Evolutionary conservation across 352 stramenopile species (phyloP).

Genomic region (Halophytophthora polymorphica): DNA sequence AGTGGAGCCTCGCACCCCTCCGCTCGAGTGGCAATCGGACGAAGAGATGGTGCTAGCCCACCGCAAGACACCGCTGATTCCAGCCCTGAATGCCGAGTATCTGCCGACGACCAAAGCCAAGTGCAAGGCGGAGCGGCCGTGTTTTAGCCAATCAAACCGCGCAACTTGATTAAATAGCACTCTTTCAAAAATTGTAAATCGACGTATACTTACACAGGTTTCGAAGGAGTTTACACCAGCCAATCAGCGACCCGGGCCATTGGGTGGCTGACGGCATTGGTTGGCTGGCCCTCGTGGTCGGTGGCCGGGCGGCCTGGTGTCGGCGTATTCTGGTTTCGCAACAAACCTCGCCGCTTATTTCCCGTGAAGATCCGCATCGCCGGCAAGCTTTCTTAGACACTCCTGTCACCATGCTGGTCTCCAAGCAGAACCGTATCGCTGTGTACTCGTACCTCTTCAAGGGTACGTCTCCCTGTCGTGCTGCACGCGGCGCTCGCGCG

Average conservation of each 20-base stretch:
- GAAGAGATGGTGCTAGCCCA: too few relatives aligned
- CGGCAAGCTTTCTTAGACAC: slow-evolving; percentile 84
- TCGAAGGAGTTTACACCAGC: too few relatives aligned
- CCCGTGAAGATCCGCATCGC: slow-evolving; percentile 88
- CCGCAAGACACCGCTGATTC: too few relatives aligned
- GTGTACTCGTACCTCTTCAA: slow-evolving; percentile 99
- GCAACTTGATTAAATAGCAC: too few relatives aligned
- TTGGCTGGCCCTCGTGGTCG: slow-evolving; percentile 21
- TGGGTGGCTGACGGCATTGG: slow-evolving; percentile 12
- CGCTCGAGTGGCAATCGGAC: too few relatives aligned
- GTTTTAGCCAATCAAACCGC: too few relatives aligned
- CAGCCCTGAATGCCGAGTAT: too few relatives aligned
- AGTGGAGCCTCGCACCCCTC: too few relatives aligned
- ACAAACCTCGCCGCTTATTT: slow-evolving; percentile 40
- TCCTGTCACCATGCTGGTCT: slow-evolving; percentile 85
- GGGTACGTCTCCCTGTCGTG: slow-evolving; percentile 43
- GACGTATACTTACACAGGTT: too few relatives aligned
- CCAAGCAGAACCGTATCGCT: slow-evolving; percentile 98
- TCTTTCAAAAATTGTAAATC: too few relatives aligned
- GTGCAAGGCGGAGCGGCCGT: too few relatives aligned
- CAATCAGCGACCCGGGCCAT: not conserved
- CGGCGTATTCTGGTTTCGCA: slow-evolving; percentile 54
- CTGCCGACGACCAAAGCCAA: too few relatives aligned
- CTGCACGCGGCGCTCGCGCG: not conserved
- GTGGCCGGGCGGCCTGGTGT: not conserved